Evolutionary conservation across 1,139 yeast species (phyloP).

Genomic region (Martiniozyma asiatica): DNA sequence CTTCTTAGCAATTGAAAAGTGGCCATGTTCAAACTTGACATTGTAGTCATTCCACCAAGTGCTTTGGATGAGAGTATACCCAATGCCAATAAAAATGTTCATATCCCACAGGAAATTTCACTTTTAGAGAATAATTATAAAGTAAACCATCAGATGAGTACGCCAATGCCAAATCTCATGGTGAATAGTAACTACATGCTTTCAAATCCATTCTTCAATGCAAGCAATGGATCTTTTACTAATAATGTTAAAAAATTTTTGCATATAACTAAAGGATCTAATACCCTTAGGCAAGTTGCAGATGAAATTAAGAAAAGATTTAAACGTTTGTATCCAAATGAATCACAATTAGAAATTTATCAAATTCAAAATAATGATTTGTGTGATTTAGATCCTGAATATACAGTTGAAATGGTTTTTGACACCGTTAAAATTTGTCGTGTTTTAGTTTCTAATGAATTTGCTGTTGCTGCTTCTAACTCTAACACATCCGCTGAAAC

Average conservation of each 20-base stretch:
- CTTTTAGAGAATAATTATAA: background rate
- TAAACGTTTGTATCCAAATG: constrained; percentile 51
- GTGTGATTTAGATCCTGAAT: constrained; percentile 74
- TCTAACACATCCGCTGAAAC: too few relatives aligned
- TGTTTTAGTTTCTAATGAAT: constrained; percentile 37
- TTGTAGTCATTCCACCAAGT: constrained; percentile 28
- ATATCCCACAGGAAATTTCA: background rate
- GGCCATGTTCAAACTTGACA: constrained; percentile 32
- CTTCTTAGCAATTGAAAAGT: too few relatives aligned
- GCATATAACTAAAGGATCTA: constrained; percentile 41
- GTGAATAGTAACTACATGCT: constrained; percentile 5
- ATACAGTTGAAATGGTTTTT: constrained; percentile 50
- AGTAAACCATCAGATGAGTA: constrained; percentile 6
- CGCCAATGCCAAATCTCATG: constrained; percentile 7
- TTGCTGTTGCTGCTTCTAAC: constrained; percentile 4
- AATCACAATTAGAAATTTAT: constrained; percentile 37
- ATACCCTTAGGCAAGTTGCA: constrained; percentile 35
- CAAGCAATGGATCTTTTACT: background rate
- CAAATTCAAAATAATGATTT: constrained; percentile 51
- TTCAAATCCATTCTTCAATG: constrained; percentile 4
- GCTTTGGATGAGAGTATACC: constrained; percentile 6
- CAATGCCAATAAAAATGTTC: background rate
- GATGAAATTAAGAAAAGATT: constrained; percentile 40
- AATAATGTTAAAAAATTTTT: constrained; percentile 36
- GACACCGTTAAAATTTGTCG: constrained; percentile 41